Conservation (phyloP, 2,329 filamentous ascomycete species). For the Malbranchea zuffiana region DNA sequence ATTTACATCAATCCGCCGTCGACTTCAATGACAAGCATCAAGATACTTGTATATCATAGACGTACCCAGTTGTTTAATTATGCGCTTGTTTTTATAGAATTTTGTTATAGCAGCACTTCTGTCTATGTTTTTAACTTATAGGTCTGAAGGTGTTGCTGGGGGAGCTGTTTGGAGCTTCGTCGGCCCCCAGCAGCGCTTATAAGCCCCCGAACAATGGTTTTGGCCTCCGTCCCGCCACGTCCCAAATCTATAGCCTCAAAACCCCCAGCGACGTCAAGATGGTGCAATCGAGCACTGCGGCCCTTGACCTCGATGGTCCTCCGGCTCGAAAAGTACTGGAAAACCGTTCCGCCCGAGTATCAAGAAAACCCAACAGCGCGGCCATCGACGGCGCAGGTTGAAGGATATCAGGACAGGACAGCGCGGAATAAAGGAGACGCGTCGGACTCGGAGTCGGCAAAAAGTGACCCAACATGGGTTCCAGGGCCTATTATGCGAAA, state of each 20-base stretch:
- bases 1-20: too few species aligned
- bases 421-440: background rate
- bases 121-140: too few species aligned
- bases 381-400: too few species aligned
- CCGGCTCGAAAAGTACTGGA: constrained; percentile 32
- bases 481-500: constrained; percentile 26
- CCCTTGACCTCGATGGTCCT: constrained; percentile 32
- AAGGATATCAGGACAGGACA: too few species aligned
- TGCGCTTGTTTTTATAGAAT: background rate
- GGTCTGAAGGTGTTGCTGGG: background rate
- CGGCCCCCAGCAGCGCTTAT: background rate
- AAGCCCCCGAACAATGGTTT: constrained; percentile 5
- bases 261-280: constrained; percentile 31
- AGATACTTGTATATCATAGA: constrained; percentile 6
- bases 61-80: background rate
- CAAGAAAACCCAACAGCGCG: too few species aligned
- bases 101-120: background rate
- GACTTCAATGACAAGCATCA: too few species aligned
- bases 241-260: constrained; percentile 18
- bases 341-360: constrained; percentile 18
- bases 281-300: constrained; percentile 35
- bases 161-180: background rate
- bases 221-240: constrained; percentile 9
- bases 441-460: constrained; percentile 26
- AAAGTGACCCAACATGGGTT: constrained; percentile 32